These are phyloP conservation scores for Nicotiana noctiflora DNA, from an alignment of 257 asterid species.

Conservation along the genomic window DNA sequence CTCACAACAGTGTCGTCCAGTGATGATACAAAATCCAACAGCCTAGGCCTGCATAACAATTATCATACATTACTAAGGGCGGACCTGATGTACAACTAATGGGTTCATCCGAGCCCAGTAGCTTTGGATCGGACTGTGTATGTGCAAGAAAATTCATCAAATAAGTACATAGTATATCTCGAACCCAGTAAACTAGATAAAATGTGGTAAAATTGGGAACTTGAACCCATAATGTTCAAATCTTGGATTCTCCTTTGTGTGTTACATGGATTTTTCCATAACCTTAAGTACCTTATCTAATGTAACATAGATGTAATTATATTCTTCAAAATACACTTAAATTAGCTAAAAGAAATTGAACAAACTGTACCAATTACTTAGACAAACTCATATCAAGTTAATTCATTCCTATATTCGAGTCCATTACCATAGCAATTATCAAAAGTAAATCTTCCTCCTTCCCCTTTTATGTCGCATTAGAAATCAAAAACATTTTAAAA, in stretches of 20 bases:
- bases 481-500: too few species aligned
- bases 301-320: background rate
- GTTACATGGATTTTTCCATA: background rate
- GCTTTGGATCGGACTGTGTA: too few species aligned
- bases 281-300: background rate
- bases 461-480: background rate
- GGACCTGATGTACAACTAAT: too few species aligned
- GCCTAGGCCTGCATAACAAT: conserved; percentile 38
- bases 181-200: too few species aligned
- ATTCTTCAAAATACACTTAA: background rate
- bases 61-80: background rate
- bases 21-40: conserved; percentile 59
- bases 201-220: too few species aligned
- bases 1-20: conserved; percentile 47
- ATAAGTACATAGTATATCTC: too few species aligned
- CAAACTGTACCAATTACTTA: background rate
- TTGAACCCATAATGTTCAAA: too few species aligned
- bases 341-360: background rate
- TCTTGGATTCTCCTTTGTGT: too few species aligned
- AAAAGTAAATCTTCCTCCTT: background rate
- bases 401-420: background rate
- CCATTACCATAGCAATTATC: background rate
- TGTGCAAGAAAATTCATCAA: too few species aligned
- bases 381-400: background rate
- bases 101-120: too few species aligned